Base-by-base conservation (phyloP, 2,329 filamentous ascomycete species). In the Trichoderma oligosporum region DNA sequence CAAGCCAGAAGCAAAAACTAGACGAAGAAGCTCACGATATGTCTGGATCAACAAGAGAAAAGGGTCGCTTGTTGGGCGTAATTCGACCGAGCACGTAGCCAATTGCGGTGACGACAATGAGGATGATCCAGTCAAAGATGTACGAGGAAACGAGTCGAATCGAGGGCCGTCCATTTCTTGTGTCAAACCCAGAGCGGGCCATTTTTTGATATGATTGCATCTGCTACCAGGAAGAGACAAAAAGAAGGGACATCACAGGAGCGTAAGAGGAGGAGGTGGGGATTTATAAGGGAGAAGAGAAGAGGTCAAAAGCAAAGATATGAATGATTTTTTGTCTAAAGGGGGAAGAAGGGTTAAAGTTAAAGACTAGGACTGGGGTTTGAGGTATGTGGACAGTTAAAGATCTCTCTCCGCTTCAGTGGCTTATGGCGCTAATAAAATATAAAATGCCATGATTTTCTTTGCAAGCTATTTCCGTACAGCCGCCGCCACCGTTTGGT, bases 111-210 rank as follows among this genome's bases (percentile, higher is more conserved):
- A 84, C 79, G 46, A 70, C 76, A 44, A 88, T 71, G 60, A 89
- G 82, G 46, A 88, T 73, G 18, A 89, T 70, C 89, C 89, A 93
- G 73, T 92, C 89, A 58, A 89, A 73, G 51, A 87, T 71, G 68
- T 92, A 92, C 20, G 86, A 88, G n/a, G 82, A 66, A 45, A 88
- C 60, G 39, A 76, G 65, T 22, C 68, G 64, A 9, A 70, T 53
- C 2, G 71, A 69, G 61, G 72, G 64, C 61, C 61, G 60, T 51
- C 61, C 58, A 48, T 62, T 59, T 42, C 62, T 61, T 45, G 60
- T 46, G 25, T 61, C 52, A 45, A 54, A 57, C 57, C 60, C 61
- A 24, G 63, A 49, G 24, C 61, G 61, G 60, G 61, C 61, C 66
- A 69, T 69, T 61, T 61, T 68, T 48, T 65, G 65, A 56, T 69